Evolutionary conservation across 75 land plant genomes (phyloP).

Genomic region (Cunninghamia lanceolata): DNA sequence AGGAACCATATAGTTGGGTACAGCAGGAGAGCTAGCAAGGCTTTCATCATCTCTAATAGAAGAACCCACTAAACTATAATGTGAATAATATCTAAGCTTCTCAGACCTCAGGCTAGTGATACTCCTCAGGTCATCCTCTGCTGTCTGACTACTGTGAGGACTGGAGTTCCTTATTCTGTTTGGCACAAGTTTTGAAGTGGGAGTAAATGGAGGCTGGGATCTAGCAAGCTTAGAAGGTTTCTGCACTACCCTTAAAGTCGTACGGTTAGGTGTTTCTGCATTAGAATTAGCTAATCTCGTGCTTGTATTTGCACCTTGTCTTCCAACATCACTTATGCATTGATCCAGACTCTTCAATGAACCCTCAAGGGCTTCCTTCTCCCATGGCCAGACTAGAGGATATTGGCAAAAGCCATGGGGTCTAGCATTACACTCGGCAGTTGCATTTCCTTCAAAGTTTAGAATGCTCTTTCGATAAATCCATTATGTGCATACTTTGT

Average conservation of each 20-base stretch:
- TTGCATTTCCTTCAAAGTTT: too few species aligned
- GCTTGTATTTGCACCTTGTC: constrained; percentile 17
- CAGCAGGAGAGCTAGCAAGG: constrained; percentile 63
- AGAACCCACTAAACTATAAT: constrained; percentile 81
- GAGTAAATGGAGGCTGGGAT: constrained; percentile 57
- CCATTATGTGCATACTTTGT: too few species aligned
- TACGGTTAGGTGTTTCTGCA: constrained; percentile 20
- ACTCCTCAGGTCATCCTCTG: constrained; percentile 57
- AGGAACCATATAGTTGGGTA: constrained; percentile 79
- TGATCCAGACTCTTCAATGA: constrained; percentile 29
- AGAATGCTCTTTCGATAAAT: too few species aligned
- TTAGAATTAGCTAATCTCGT: constrained; percentile 33
- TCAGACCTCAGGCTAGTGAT: constrained; percentile 52
- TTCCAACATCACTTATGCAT: constrained; percentile 26
- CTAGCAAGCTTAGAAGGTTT: constrained; percentile 36
- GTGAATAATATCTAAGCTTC: constrained; percentile 21
- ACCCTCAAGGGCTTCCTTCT: constrained; percentile 27
- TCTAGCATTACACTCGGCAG: too few species aligned
- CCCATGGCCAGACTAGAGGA: constrained; percentile 88
- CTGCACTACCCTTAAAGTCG: constrained; percentile 17
- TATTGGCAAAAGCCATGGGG: too few species aligned
- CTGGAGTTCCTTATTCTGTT: constrained; percentile 21
- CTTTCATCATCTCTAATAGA: too few species aligned
- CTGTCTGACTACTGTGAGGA: constrained; percentile 18
- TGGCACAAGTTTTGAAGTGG: constrained; percentile 26